Evolutionary conservation across 148 eudicot species (phyloP), one percentile per base, ranked within the genome.

Genomic region (Vaccinium vitisidaea): DNA sequence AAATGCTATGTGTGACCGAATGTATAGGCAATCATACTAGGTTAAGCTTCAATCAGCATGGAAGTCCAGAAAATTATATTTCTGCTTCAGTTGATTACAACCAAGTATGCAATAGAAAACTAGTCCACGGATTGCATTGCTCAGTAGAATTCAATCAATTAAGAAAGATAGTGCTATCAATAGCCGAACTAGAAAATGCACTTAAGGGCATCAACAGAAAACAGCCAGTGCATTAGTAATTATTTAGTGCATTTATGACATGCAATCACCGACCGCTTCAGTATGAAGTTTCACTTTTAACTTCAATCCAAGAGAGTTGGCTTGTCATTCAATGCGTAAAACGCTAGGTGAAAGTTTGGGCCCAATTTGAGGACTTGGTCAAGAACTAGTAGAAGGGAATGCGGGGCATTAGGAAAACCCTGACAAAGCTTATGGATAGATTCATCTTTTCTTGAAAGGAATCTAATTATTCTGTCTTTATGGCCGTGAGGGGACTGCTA

Each of bases 31-130:
- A 69, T 25, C 18, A 69, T 27, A 69, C 74, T 27, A 69, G 74
- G 43, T 69, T 69, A 69, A 27, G 74, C 1, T 69, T 69, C 43
- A 69, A 69, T 69, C 73, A 69, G 36, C 74, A 69, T 69, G 74
- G 74, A 27, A 69, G 74, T 27, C 6, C 18, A 69, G 74, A 67
- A 69, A 69, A 25, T 25, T 69, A 12, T 65, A 25, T 25, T 69
- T 69, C 6, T 1, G 27, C 25, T 69, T 69, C 74, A 27, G 16
- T 69, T 25, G 36, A 69, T 25, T 69, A 25, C 74, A 69, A 69
- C 27, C 11, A 69, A 27, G 74, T 10, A 69, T 69, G 74, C 74
- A 27, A 4, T 69, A 27, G 18, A 69, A 69, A 69, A 69, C 39
- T 2, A 61, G 11, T 61, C 74, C 74, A 69, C 12, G 43, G 74